Percentiles rank a stretch among this genome's conserved stretches.
phyloP scores from a whole-genome alignment of 2,329 filamentous ascomycete species.

The Westerdykella ornata region DNA sequence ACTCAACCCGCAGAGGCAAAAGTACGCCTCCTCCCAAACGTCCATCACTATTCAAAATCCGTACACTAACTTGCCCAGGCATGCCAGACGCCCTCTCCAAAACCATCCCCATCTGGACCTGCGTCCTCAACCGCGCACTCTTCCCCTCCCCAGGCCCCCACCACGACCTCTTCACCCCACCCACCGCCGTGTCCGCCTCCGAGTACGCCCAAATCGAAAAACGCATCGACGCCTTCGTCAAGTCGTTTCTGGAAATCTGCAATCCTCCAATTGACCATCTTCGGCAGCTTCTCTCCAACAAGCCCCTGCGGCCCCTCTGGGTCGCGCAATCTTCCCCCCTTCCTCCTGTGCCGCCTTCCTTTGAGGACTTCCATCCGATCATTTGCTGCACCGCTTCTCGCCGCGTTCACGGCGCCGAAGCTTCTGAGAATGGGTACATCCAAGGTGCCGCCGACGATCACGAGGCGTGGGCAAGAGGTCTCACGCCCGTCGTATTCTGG shows the following conservation, averaged over 20 bases:
- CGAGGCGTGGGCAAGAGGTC: constrained; percentile 80
- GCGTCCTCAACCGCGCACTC: constrained; percentile 71
- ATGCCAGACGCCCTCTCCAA: constrained; percentile 95
- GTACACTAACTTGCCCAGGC: constrained; percentile 38
- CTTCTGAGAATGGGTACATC: constrained; percentile 69
- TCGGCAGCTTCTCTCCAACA: constrained; percentile 49
- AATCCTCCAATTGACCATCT: constrained; percentile 54
- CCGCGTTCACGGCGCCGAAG: constrained; percentile 61
- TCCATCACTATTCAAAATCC: background rate
- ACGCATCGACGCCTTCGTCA: constrained; percentile 52
- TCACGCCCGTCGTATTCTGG: constrained; percentile 81
- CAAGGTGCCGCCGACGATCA: constrained; percentile 93
- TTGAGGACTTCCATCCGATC: constrained; percentile 60
- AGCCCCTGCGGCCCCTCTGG: constrained; percentile 74
- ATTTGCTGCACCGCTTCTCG: constrained; percentile 82
- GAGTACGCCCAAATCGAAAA: constrained; percentile 73
- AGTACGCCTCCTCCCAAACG: constrained; percentile 42
- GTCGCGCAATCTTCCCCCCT: constrained; percentile 60
- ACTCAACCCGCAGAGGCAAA: constrained; percentile 89
- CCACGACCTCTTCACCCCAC: constrained; percentile 61
- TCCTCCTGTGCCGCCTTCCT: constrained; percentile 44
- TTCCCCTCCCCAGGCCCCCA: constrained; percentile 53
- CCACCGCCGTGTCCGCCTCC: constrained; percentile 63
- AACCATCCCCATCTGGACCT: constrained; percentile 89
- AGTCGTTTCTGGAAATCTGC: constrained; percentile 49